Evolutionary conservation across 2,329 filamentous ascomycete genomes (phyloP), one percentile per base, ranked within the genome.

Genomic region (Fusarium liriodendri): DNA sequence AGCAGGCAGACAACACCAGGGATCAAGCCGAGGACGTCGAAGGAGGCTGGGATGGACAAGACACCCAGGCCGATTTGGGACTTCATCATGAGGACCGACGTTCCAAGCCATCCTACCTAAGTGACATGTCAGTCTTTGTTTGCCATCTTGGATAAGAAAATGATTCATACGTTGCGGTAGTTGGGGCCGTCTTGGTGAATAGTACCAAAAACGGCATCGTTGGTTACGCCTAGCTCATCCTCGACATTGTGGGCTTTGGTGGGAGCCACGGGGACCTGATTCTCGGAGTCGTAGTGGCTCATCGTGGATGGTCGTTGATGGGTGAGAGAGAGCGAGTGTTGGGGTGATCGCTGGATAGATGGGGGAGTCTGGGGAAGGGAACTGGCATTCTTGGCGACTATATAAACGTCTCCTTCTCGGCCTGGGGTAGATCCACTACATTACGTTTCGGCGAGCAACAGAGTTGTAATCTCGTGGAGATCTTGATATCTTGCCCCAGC

Each of bases 21-120:
- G 5, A 87, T 80, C 22, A 88, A 78, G 2, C 86, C 86, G 2
- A 88, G 78, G 2, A 79, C 80, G 64, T 88, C 80, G 62, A 87
- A 86, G 0, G 83, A 82, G 10, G 79, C 74, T 0, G 86, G 86
- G 25, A 88, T 87, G 0, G 86, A 87, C 20, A 88, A 79, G n/a
- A 88, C 86, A 38, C 84, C 78, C 6, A 86, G 80, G 18, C 85
- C 85, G 33, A 86, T 83, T 67, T 85, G 83, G 0, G 83, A 40
- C 37, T 40, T 40, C 37, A 40, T 40, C 37, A 40, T 40, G 37
- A 40, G 37, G 37, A 40, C 37, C 8, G 37, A 75, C 14, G 85
- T 85, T 25, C 83, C 85, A 2, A 84, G 64, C 85, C 84, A 87
- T 60, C 84, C 83, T 16, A 55, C 85, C 81, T 83, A 83, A 62